Evolutionary conservation across 495 filamentous ascomycete genomes (phyloP).

Genomic region (Cladorrhinum samala): DNA sequence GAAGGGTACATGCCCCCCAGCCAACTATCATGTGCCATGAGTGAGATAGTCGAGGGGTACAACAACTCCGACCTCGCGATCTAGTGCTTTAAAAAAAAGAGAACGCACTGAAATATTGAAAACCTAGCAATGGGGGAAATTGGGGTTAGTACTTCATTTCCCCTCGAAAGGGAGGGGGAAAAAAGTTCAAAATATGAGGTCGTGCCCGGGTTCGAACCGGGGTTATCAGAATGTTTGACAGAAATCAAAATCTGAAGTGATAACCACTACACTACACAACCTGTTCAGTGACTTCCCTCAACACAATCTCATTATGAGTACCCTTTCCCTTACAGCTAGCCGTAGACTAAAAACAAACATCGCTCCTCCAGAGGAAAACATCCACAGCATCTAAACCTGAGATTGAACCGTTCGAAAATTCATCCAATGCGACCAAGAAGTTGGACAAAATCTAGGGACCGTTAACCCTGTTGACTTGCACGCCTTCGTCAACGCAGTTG

Average conservation of each 20-base stretch:
- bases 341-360: too few species aligned
- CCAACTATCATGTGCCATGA: not conserved
- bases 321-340: too few species aligned
- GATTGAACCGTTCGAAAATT: too few species aligned
- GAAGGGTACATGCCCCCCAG: not conserved
- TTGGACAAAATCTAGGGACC: too few species aligned
- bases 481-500: too few species aligned
- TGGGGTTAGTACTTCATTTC: not conserved
- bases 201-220: conserved; percentile 24
- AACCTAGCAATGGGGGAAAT: not conserved
- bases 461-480: too few species aligned
- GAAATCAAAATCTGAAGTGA: conserved; percentile 21
- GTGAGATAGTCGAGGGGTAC: not conserved
- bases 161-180: not conserved
- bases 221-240: conserved; percentile 13
- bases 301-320: too few species aligned
- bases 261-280: conserved; percentile 25
- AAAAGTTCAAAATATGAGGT: conserved; percentile 11
- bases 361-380: too few species aligned
- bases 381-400: too few species aligned
- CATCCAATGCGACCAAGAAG: too few species aligned
- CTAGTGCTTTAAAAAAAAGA: not conserved
- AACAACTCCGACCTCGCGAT: conserved; percentile 1
- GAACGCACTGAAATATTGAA: not conserved
- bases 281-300: conserved; percentile 1